Base-by-base conservation (phyloP, 2,329 filamentous ascomycete species). In the Tricladium varicosporioides region DNA sequence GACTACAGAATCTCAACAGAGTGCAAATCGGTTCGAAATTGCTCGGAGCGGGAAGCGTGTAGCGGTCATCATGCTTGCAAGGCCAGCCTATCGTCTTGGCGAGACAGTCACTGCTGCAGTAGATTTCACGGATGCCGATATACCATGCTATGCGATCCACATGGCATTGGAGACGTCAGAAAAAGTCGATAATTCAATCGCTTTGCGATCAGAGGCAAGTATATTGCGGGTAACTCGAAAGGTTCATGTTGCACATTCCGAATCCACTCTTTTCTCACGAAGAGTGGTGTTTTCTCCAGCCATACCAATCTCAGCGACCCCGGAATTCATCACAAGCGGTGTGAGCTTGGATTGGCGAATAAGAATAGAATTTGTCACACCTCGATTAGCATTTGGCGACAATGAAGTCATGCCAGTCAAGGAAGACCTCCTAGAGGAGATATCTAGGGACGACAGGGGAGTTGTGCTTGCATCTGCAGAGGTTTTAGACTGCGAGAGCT, bases 11-110 rank as follows among this genome's bases (percentile, higher is more conserved):
- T 82, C 84, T n/a, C 85, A 87, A 36, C 87, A 91, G 65, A 92
- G 89, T 69, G 84, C 88, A n/a, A 97, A 96, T 67, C 86, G 92
- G 42, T 99, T 97, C 71, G 92, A 96, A 70, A 97, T 99, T 70
- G 88, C 93, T 11, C 88, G 93, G 13, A 92, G 92, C 67, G 92
- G 92, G n/a, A 86, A 87, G 55, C 87, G 87, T n/a, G 92, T 99
- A 11, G 93, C 90, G 2, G 91, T 95, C 5, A 84, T 99, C 54
- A 92, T 92, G 74, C 81, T 99, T 32, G 89, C 92, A 5, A 86
- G 94, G 9, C 91, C 94, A 0, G 86, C 92, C 0, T 97, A 95
- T 75, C 83, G 92, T 46, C 79, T 99, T 1, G 94, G 94, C 57
- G 94, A 99, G 72, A 86, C 88, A 0, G 85, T 97, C 46, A 90